Conservation (phyloP, 495 filamentous ascomycete genomes). For the Daldinia vernicosa region DNA sequence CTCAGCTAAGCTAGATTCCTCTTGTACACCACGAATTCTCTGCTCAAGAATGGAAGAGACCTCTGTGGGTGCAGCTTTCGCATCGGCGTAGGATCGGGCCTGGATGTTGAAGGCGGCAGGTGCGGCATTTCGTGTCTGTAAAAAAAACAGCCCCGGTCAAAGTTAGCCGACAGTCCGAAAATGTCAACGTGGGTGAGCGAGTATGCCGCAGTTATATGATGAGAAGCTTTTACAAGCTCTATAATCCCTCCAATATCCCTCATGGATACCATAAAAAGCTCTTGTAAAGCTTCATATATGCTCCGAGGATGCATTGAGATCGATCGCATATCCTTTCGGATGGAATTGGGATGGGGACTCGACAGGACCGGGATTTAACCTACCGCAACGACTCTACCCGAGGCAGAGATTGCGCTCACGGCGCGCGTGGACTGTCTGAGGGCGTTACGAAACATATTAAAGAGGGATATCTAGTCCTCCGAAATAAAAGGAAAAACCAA, state of each 20-base stretch:
- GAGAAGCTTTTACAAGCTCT: slow-evolving; percentile 46
- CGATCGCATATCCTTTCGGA: slow-evolving; percentile 45
- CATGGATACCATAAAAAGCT: slow-evolving; percentile 43
- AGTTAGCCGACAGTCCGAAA: slow-evolving; percentile 60
- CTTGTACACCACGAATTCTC: slow-evolving; percentile 95
- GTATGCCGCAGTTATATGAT: slow-evolving; percentile 43
- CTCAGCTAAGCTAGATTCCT: slow-evolving; percentile 96
- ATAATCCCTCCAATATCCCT: slow-evolving; percentile 46
- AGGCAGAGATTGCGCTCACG: slow-evolving; percentile 90
- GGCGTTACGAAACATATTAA: slow-evolving; percentile 95
- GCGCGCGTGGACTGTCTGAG: slow-evolving; percentile 93
- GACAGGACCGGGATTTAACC: slow-evolving; percentile 64
- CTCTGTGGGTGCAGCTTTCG: slow-evolving; percentile 95
- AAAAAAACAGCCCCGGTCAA: slow-evolving; percentile 51
- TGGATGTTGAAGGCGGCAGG: slow-evolving; percentile 80
- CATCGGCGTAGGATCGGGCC: slow-evolving; percentile 91
- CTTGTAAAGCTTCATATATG: slow-evolving; percentile 58
- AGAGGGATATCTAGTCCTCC: slow-evolving; percentile 52
- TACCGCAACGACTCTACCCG: slow-evolving; percentile 90
- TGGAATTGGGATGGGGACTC: slow-evolving; percentile 52
- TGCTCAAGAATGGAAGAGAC: slow-evolving; percentile 99
- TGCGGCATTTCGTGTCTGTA: slow-evolving; percentile 84
- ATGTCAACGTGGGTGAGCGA: slow-evolving; percentile 36
- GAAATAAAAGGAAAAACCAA: slow-evolving; percentile 52
- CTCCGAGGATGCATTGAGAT: slow-evolving; percentile 46